Percentiles rank a stretch among this genome's conserved stretches.
These are phyloP conservation scores for Amaranthus tricolor DNA, from an alignment of 179 eudicot genomes.

Conservation along the genomic window DNA sequence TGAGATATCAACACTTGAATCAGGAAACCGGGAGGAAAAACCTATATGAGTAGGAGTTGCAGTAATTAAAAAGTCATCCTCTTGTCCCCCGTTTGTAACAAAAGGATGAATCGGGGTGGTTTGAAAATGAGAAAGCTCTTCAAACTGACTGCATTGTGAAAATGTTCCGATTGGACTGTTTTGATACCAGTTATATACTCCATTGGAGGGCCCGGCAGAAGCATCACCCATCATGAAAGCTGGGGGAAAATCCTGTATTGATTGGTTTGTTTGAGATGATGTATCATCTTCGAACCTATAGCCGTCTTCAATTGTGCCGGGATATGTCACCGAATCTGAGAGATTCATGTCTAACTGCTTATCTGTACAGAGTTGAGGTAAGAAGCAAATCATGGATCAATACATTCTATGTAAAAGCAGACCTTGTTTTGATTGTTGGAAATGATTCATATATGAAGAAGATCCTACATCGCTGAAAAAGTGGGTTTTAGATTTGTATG, in stretches of 20 bases:
- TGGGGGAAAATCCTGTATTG: conserved; percentile 24
- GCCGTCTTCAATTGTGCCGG: conserved; percentile 32
- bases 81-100: conserved; percentile 36
- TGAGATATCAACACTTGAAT: conserved; percentile 23
- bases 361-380: conserved; percentile 21
- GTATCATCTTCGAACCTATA: conserved; percentile 32
- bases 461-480: no score
- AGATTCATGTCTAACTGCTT: conserved; percentile 27
- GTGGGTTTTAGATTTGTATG: no score
- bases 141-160: conserved; percentile 21
- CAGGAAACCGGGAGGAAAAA: conserved; percentile 28
- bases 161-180: conserved; percentile 20
- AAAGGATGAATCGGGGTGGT: conserved; percentile 18
- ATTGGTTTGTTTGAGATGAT: conserved; percentile 33
- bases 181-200: conserved; percentile 17
- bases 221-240: conserved; percentile 28
- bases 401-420: no score
- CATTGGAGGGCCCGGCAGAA: conserved; percentile 20
- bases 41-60: conserved; percentile 26
- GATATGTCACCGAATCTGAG: conserved; percentile 39
- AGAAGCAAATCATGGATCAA: background rate
- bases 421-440: no score
- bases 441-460: no score
- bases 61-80: conserved; percentile 27
- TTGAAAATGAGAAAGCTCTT: conserved; percentile 29